Evolutionary conservation across 371 early-diverging fungal genomes (phyloP).

Genomic region (Apophysomyces sp.): DNA sequence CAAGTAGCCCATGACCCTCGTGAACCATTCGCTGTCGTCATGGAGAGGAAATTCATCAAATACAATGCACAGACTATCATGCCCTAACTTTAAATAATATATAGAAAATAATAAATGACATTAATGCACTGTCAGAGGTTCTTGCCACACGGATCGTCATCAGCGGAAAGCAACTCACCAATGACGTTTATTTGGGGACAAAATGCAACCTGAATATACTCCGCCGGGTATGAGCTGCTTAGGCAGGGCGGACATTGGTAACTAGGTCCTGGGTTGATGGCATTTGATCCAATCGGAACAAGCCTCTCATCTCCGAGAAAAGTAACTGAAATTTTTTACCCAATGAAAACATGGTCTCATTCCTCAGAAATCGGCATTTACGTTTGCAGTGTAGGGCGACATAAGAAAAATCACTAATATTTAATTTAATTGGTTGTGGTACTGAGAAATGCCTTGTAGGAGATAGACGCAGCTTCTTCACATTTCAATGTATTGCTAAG

Average conservation of each 20-base stretch:
- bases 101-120: background rate
- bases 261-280: too few species aligned
- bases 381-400: too few species aligned
- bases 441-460: too few species aligned
- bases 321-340: too few species aligned
- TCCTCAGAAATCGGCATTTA: too few species aligned
- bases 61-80: background rate
- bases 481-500: too few species aligned
- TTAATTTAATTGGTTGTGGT: too few species aligned
- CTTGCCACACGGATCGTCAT: slow-evolving; percentile 2
- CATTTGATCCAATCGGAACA: too few species aligned
- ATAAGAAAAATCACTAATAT: too few species aligned
- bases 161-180: background rate
- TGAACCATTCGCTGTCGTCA: background rate
- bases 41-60: background rate
- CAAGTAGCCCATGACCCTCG: slow-evolving; percentile 1
- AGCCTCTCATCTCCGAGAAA: too few species aligned
- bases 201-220: background rate
- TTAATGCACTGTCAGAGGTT: background rate
- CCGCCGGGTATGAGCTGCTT: background rate
- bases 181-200: background rate
- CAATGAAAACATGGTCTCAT: too few species aligned
- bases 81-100: background rate
- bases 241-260: background rate
- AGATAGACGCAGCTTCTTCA: too few species aligned